Evolutionary conservation across 2,329 filamentous ascomycete species (phyloP), one percentile per base, ranked within the genome.

Genomic region (Pseudomassariella vexata): DNA sequence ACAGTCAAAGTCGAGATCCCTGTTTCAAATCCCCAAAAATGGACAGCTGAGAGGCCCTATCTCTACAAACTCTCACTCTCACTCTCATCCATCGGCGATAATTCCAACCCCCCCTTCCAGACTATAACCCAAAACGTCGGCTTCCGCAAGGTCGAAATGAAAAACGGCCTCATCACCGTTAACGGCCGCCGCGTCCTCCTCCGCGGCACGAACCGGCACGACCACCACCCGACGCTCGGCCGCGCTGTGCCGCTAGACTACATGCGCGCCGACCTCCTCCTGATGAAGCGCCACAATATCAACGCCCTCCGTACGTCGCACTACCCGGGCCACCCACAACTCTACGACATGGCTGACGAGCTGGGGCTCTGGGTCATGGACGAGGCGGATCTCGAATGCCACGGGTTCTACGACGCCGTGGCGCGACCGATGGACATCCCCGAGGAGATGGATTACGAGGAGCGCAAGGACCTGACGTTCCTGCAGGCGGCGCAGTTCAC

Each of bases 241-340:
- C 73, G 80, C 0, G 68, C 78, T 1, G 76, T 84, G 0, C 77
- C 79, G 0, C 53, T 73, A 6, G 72, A 79, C 2, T 81, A 72
- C 35, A 70, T 82, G 47, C 68, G 69, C 40, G 55, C 63, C 10
- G 81, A 85, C 41, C 60, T 85, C 2, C 46, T 79, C 3, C 59
- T 77, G 4, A 85, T 85, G 79, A 85, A 85, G 53, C 62, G 57
- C 6, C 70, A 82, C 60, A 85, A 85, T 45, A 68, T 85, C 56
- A 85, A 86, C 41, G 76, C 81, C 1, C 64, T 86, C 5, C 75
- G 82, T 0, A 79, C 73, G 31, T 79, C 73, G 2, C 82, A 86
- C 48, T 79, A 85, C 38, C 76, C 79, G 0, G 77, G 74, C n/a
- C 69, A 82, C 41, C 69, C 73, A 1, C 59, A 63, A 3, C 47